Percentiles rank a stretch among this genome's conserved stretches.
Evolutionary conservation across 2,329 filamentous ascomycete genomes (phyloP).

Genomic region (Hypomyces perniciosus): DNA sequence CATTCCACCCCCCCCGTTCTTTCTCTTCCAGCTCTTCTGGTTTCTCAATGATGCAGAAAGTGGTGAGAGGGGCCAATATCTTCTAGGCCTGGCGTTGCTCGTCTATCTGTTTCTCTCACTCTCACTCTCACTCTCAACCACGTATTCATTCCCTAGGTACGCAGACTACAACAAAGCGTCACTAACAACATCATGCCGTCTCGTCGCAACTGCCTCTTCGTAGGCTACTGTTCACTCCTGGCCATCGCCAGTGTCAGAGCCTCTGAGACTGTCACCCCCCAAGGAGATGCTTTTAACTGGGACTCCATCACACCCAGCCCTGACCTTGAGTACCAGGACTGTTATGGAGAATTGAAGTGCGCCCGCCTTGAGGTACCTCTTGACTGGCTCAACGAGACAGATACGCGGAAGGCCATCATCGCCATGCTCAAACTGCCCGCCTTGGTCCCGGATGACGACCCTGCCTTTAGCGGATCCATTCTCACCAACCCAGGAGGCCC

Average conservation of each 20-base stretch:
- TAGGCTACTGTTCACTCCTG: background rate
- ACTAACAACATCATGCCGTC: too few species aligned
- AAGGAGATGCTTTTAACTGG: slow-evolving; percentile 30
- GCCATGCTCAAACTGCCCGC: slow-evolving; percentile 38
- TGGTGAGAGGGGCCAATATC: too few species aligned
- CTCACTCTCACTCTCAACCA: too few species aligned
- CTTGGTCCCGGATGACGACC: slow-evolving; percentile 30
- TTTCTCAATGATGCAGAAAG: too few species aligned
- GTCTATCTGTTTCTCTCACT: too few species aligned
- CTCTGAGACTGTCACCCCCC: background rate
- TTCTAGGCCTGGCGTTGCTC: too few species aligned
- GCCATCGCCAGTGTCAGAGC: background rate
- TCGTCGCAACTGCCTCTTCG: too few species aligned
- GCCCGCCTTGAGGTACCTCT: slow-evolving; percentile 38
- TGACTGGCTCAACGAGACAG: slow-evolving; percentile 33
- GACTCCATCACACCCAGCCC: slow-evolving; percentile 26
- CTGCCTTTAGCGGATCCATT: slow-evolving; percentile 36
- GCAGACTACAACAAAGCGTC: too few species aligned
- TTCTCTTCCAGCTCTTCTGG: too few species aligned
- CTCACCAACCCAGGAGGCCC: slow-evolving; percentile 42
- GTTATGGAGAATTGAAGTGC: slow-evolving; percentile 34
- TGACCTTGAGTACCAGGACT: slow-evolving; percentile 33
- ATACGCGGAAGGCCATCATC: slow-evolving; percentile 28
- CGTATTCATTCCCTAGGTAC: too few species aligned
- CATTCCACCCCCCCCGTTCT: too few species aligned